phyloP scores from a whole-genome alignment of 2,329 filamentous ascomycete species.

The Epichloe scottii region DNA sequence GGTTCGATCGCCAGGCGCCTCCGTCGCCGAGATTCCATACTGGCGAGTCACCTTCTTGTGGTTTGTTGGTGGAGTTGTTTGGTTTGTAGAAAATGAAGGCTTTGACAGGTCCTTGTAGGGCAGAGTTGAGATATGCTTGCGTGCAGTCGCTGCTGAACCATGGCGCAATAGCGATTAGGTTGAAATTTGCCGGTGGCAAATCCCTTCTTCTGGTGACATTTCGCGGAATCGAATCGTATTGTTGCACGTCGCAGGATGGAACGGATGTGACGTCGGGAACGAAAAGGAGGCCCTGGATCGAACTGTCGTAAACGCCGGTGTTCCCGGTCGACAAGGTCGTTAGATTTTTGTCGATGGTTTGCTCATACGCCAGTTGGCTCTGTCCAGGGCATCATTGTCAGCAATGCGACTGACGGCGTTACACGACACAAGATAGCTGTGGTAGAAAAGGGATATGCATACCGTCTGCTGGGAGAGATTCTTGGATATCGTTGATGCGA shows the following conservation, averaged over 20 bases:
- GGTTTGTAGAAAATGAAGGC: conserved; percentile 53
- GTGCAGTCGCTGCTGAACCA: conserved; percentile 72
- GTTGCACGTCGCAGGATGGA: conserved; percentile 50
- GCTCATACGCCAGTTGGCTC: conserved; percentile 39
- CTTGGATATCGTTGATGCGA: conserved; percentile 40
- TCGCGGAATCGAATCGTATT: conserved; percentile 53
- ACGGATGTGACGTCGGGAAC: conserved; percentile 54
- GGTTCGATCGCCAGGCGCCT: conserved; percentile 57
- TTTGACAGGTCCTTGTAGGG: conserved; percentile 44
- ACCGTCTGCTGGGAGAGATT: conserved; percentile 46
- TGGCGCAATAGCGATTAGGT: conserved; percentile 70
- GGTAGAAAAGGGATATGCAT: conserved; percentile 17
- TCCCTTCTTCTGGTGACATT: conserved; percentile 65
- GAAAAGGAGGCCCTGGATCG: conserved; percentile 71
- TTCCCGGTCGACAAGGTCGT: conserved; percentile 64
- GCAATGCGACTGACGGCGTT: background rate
- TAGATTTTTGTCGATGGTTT: conserved; percentile 44
- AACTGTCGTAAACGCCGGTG: conserved; percentile 42
- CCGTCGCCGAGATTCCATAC: conserved; percentile 61
- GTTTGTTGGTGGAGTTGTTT: conserved; percentile 41
- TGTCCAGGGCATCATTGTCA: conserved; percentile 9
- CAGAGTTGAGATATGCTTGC: conserved; percentile 53
- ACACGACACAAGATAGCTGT: background rate
- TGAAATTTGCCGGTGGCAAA: conserved; percentile 56
- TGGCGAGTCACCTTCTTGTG: conserved; percentile 51